Percentiles rank a stretch among this genome's conserved stretches.
Conservation (phyloP, 345 rosid genomes). For the Syzygium grande region DNA sequence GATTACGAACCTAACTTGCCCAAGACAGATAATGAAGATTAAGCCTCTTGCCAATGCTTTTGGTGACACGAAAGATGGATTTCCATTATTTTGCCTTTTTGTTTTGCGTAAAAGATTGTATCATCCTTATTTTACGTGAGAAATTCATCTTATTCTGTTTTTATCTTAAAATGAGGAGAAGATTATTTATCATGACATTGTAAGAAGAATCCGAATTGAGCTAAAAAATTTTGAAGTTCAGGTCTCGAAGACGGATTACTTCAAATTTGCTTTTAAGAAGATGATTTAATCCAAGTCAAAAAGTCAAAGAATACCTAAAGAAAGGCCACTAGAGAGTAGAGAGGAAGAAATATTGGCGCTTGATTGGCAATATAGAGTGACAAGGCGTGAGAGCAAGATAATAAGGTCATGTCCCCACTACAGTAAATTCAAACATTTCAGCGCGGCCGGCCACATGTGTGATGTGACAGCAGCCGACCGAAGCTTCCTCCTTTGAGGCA, state of each 20-base stretch:
- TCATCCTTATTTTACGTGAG: background rate
- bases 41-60: background rate
- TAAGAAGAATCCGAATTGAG: background rate
- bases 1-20: constrained; percentile 1
- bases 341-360: background rate
- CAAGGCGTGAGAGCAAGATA: too few species aligned
- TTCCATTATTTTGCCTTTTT: background rate
- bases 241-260: background rate
- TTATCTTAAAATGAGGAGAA: background rate
- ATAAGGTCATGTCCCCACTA: too few species aligned
- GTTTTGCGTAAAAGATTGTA: background rate
- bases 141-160: background rate
- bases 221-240: background rate
- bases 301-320: background rate
- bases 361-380: background rate
- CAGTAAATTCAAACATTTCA: too few species aligned
- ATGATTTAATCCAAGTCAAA: background rate
- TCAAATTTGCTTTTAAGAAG: background rate
- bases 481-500: too few species aligned
- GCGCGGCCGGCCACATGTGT: too few species aligned
- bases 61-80: background rate
- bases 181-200: background rate
- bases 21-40: background rate
- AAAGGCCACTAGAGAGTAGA: background rate
- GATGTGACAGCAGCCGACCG: too few species aligned